A percentile compares a stretch with the other conserved stretches of the same genome.
phyloP scores from a whole-genome alignment of 1,139 yeast species.

The Geotrichum reessii region DNA sequence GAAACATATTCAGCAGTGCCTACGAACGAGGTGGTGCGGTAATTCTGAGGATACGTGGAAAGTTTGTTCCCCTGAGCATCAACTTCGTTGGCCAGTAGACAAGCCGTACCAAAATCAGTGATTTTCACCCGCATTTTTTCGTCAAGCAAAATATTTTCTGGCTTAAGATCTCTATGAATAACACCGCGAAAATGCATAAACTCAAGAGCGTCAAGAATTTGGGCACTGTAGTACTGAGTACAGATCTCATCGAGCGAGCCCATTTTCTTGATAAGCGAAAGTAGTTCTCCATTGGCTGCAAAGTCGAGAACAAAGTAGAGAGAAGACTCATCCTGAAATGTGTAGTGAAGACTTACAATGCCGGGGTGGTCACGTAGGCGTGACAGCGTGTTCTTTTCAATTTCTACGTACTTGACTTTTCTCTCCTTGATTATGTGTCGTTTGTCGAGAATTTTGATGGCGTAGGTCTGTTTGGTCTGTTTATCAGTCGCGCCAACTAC shows the following conservation, averaged over 20 bases:
- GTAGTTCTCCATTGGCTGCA: constrained; percentile 88
- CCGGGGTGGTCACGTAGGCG: constrained; percentile 83
- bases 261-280: constrained; percentile 65
- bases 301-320: constrained; percentile 88
- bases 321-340: constrained; percentile 87
- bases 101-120: constrained; percentile 99
- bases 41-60: constrained; percentile 41
- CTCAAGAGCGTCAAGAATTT: constrained; percentile 78
- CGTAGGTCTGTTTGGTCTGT: constrained; percentile 67
- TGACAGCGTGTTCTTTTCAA: constrained; percentile 89
- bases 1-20: constrained; percentile 89
- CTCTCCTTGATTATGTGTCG: constrained; percentile 91
- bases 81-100: constrained; percentile 55
- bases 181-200: constrained; percentile 82
- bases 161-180: constrained; percentile 90
- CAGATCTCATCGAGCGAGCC: constrained; percentile 76
- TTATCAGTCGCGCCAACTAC: constrained; percentile 82
- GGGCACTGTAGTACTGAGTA: constrained; percentile 67
- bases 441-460: constrained; percentile 87
- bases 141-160: constrained; percentile 80
- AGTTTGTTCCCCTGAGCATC: constrained; percentile 21
- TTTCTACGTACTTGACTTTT: constrained; percentile 91
- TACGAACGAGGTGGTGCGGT: constrained; percentile 76
- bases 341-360: constrained; percentile 78
- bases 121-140: constrained; percentile 74